Conservation (phyloP, 1,139 yeast species). For the Candida glucosophila region DNA sequence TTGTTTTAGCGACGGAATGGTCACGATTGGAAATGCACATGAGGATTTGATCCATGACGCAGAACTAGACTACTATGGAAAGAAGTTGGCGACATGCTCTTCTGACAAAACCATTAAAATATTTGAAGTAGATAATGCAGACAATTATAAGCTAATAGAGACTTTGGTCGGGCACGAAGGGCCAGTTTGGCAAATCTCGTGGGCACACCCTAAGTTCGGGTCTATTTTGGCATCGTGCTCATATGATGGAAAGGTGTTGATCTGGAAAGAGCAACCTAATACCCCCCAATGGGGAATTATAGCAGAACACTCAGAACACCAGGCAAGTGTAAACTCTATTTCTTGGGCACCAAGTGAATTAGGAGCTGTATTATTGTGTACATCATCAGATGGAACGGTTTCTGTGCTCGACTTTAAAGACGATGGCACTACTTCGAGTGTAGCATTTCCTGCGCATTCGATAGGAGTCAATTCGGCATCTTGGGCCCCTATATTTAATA, state of each 20-base stretch:
- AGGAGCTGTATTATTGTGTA: slow-evolving; percentile 84
- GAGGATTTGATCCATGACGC: slow-evolving; percentile 95
- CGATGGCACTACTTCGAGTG: slow-evolving; percentile 71
- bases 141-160: slow-evolving; percentile 66
- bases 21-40: slow-evolving; percentile 72
- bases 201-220: slow-evolving; percentile 99
- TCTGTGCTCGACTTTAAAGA: slow-evolving; percentile 88
- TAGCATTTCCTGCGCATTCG: slow-evolving; percentile 72
- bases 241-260: slow-evolving; percentile 86
- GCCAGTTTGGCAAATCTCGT: slow-evolving; percentile 97
- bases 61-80: slow-evolving; percentile 91
- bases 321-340: slow-evolving; percentile 89
- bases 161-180: slow-evolving; percentile 90
- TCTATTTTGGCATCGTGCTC: slow-evolving; percentile 90
- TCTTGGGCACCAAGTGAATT: slow-evolving; percentile 98
- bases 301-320: slow-evolving; percentile 82
- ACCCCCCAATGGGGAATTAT: slow-evolving; percentile 83
- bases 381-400: slow-evolving; percentile 89
- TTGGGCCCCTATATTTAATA: slow-evolving; percentile 74
- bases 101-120: slow-evolving; percentile 91
- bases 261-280: slow-evolving; percentile 85
- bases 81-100: slow-evolving; percentile 89
- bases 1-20: slow-evolving; percentile 28
- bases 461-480: slow-evolving; percentile 91
- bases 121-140: slow-evolving; percentile 80